Evolutionary conservation across 768 basidiomycete genomes (phyloP).

Genomic region (Trametopsis cervina): DNA sequence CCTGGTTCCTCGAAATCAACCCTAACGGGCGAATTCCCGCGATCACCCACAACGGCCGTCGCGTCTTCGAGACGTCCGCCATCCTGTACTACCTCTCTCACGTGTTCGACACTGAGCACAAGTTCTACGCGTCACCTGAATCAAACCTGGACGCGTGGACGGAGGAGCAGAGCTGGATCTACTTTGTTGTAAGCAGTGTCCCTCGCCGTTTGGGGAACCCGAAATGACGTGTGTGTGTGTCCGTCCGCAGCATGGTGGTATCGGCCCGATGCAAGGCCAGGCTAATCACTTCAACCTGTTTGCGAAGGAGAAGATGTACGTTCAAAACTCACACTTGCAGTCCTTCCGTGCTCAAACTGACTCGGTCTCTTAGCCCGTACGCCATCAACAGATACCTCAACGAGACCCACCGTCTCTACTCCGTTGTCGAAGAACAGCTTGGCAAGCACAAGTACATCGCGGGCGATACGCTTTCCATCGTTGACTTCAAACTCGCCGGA

Average conservation of each 20-base stretch:
- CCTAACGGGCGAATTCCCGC: conserved; percentile 38
- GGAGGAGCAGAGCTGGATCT: conserved; percentile 79
- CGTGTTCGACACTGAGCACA: conserved; percentile 71
- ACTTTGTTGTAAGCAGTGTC: conserved; percentile 53
- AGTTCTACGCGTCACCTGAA: conserved; percentile 55
- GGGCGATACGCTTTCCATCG: conserved; percentile 70
- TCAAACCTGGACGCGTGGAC: conserved; percentile 53
- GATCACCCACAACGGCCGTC: conserved; percentile 47
- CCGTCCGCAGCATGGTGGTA: conserved; percentile 57
- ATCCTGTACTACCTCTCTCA: conserved; percentile 77
- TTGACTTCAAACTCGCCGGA: conserved; percentile 61
- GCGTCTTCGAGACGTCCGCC: conserved; percentile 71
- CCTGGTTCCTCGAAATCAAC: conserved; percentile 31
- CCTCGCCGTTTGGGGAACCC: neutral
- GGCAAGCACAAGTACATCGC: conserved; percentile 66
- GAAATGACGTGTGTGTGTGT: neutral
- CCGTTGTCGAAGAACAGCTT: conserved; percentile 74
- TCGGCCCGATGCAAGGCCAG: conserved; percentile 86
- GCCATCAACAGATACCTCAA: conserved; percentile 65
- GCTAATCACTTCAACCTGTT: conserved; percentile 15
- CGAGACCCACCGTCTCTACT: conserved; percentile 77
- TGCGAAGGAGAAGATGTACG: conserved; percentile 8
- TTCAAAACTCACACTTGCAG: too few species aligned
- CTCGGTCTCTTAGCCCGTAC: conserved; percentile 30
- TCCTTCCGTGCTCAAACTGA: neutral